A percentile compares a stretch with the other conserved stretches of the same genome.
Conservation (phyloP, 352 stramenopile species). For the Globisporangium mamillatum region DNA sequence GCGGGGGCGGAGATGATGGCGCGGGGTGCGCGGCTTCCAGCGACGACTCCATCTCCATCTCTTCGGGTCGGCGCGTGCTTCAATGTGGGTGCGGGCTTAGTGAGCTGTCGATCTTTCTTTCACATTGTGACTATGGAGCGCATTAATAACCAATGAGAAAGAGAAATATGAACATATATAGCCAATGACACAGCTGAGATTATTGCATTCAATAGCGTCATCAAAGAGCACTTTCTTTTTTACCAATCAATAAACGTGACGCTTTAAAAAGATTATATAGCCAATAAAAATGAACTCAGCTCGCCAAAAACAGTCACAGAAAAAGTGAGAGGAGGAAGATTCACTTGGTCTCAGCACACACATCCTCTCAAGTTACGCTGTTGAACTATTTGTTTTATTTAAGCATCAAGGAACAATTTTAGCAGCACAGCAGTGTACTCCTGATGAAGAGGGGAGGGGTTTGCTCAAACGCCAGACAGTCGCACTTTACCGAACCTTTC, state of each 20-base stretch:
- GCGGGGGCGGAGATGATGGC: not conserved
- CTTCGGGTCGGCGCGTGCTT: not conserved
- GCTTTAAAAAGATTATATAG: too few species aligned
- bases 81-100: not conserved
- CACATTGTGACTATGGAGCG: not conserved
- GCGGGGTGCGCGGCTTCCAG: not conserved
- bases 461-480: conserved; percentile 13
- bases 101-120: conserved; percentile 2
- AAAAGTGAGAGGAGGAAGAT: too few species aligned
- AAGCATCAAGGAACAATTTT: not conserved
- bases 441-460: not conserved
- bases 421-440: not conserved
- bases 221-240: too few species aligned
- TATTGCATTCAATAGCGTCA: too few species aligned
- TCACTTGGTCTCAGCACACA: too few species aligned
- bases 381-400: too few species aligned
- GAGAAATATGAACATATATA: too few species aligned
- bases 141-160: too few species aligned
- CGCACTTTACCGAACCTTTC: conserved; percentile 10
- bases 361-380: not conserved
- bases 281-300: too few species aligned
- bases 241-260: too few species aligned
- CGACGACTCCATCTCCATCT: conserved; percentile 4
- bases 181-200: too few species aligned
- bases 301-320: too few species aligned